Base-by-base conservation (phyloP, 441 rosid species). In the Mallotus repandus region DNA sequence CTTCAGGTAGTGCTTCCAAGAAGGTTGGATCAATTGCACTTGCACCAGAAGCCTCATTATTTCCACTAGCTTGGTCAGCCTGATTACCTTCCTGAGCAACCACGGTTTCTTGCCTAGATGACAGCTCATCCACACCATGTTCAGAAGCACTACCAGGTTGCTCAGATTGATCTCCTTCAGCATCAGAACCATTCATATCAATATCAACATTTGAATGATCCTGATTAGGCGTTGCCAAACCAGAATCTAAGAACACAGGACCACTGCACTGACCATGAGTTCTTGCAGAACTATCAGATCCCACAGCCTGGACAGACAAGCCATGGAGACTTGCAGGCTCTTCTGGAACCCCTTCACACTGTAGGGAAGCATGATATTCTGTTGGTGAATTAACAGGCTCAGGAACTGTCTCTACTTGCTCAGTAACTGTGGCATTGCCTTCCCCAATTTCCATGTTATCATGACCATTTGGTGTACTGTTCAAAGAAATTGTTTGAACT, bases 21-120 rank as follows among this genome's bases (percentile, higher is more conserved):
- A 96, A 96, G 63, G 99, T 91, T 72, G 99, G 99, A 83, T 96
- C 99, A 75, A 96, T 96, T 66, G 94, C 86, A 84, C 85, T 89
- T 63, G 90, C 83, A 79, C 83, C 88, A 71, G 93, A 76, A 78
- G 81, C 82, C 72, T 85, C 93, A 63, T 71, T 77, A 74, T 84
- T 82, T 43, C 64, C 45, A 65, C 73, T 81, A 62, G 78, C 72
- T 71, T 83, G 90, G 38, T 85, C 93, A 72, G 87, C 79, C 76
- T 77, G 89, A 77, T 69, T 74, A 82, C 87, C 82, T 80, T 84
- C 94, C 76, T 71, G 87, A 76, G 84, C 76, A 80, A 73, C 86
- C 72, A 69, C 71, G 11, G 83, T 68, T 61, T 74, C 86, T 74
- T 78, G 86, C 78, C 71, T 69, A 64, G 93, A 82, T 56, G 88